phyloP scores from a whole-genome alignment of 2,329 filamentous ascomycete species.

The Bipolaris gigantea region DNA sequence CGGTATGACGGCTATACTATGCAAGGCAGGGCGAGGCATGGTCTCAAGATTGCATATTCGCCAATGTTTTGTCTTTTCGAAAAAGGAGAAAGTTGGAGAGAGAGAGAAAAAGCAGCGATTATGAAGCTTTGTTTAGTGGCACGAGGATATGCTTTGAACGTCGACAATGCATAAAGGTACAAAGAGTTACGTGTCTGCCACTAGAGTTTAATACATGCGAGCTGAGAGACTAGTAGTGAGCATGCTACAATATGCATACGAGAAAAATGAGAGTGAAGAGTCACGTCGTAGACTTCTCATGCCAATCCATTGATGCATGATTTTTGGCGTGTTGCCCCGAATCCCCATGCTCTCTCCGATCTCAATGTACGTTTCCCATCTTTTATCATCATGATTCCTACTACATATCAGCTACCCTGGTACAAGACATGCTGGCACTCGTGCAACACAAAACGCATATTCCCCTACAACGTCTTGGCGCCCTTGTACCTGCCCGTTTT shows the following conservation, averaged over 20 bases:
- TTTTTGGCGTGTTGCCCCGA: neutral
- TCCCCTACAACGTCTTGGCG: neutral
- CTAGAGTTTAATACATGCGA: neutral
- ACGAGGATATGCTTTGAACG: neutral
- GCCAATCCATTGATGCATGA: neutral
- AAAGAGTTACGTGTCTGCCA: neutral
- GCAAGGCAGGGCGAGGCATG: too few relatives aligned
- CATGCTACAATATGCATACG: neutral
- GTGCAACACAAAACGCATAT: neutral
- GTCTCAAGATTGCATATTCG: too few relatives aligned
- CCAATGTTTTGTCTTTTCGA: too few relatives aligned
- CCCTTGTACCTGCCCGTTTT: constrained; percentile 67
- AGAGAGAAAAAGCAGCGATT: too few relatives aligned
- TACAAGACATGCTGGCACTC: neutral
- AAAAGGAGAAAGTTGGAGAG: too few relatives aligned
- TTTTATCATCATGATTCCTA: neutral
- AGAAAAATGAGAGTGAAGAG: neutral
- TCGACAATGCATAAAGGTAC: neutral
- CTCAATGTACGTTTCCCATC: neutral
- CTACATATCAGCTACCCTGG: neutral
- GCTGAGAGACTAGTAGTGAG: neutral
- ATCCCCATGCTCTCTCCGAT: neutral
- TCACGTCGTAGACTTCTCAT: neutral
- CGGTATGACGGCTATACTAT: too few relatives aligned
- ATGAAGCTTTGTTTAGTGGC: too few relatives aligned